Evolutionary conservation across 495 filamentous ascomycete species (phyloP).

Genomic region (Podospora appendiculata): DNA sequence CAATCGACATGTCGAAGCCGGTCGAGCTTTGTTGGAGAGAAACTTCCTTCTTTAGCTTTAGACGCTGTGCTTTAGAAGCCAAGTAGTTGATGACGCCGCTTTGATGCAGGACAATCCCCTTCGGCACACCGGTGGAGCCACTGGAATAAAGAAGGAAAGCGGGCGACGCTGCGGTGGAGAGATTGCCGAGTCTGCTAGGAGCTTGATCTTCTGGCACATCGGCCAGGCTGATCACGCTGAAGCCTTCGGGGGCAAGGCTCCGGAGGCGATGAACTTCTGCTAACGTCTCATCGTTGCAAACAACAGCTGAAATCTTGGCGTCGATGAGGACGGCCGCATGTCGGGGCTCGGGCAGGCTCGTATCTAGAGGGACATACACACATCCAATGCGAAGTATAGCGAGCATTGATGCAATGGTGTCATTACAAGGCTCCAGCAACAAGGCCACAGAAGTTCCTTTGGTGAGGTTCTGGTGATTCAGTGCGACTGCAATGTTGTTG

Average conservation of each 20-base stretch:
- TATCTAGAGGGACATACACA: background rate
- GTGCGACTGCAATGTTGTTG: no score
- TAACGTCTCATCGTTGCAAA: background rate
- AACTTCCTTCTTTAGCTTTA: background rate
- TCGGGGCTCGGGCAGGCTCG: background rate
- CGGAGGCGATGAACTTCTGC: no score
- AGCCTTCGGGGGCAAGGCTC: background rate
- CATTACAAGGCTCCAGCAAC: conserved; percentile 3
- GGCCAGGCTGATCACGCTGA: background rate
- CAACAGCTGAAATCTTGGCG: background rate
- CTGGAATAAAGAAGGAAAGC: background rate
- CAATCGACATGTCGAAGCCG: conserved; percentile 22
- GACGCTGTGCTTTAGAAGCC: background rate
- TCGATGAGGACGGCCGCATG: background rate
- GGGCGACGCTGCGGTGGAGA: background rate
- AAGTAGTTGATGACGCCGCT: background rate
- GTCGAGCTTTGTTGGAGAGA: conserved; percentile 22
- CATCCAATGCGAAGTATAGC: conserved; percentile 1
- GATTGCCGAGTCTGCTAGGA: background rate
- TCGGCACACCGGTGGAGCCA: background rate
- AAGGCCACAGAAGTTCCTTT: background rate
- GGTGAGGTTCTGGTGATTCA: no score
- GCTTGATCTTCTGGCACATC: background rate
- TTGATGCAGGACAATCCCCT: background rate
- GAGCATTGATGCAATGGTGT: background rate